Evolutionary conservation across 768 basidiomycete species (phyloP), one percentile per base, ranked within the genome.

Genomic region (Hericium erinaceus): DNA sequence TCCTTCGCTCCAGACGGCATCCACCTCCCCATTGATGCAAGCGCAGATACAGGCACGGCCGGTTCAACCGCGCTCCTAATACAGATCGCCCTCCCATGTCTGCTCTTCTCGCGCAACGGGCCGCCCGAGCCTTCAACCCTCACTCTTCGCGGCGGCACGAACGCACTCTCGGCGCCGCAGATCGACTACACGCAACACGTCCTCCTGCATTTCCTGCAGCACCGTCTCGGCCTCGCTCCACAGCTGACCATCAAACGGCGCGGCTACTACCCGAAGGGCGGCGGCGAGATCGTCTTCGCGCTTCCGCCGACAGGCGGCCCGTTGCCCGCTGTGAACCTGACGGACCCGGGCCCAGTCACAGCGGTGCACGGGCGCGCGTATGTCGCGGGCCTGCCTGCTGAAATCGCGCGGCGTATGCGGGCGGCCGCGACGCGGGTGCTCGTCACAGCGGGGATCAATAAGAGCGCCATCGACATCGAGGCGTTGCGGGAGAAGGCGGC

Each of bases 201-300:
- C 52, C 75, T 91, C 65, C 66, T 91, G 6, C 89, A 88, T 0
- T 92, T 91, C 67, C 68, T 89, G 33, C 72, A 70, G 22, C 72
- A 68, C 11, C 83, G 85, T 66, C 83, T 89, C 66, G 62, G 76
- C 16, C 54, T 76, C 44, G 57, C 67, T 8, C 68, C 78, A 2
- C 68, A 69, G 4, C 66, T 90, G 24, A 67, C 77, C 24, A 69
- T 89, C 52, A 63, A 70, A 46, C 78, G 73, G 58, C 76, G 88
- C 9, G 89, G 89, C 0, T 90, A 89, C 69, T 87, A 73, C 61
- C 89, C 89, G 0, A 82, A 77, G 63, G 89, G 89, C 20, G 87
- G 88, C 3, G 89, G 89, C 0, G 74, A 80, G 52, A 75, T 91
- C 5, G 57, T 65, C 1, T 72, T 83, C 54, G 70, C 66, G 1